These are phyloP conservation scores for Leccinum pallidistipes DNA, from an alignment of 1,284 basidiomycete genomes.

Conservation along the genomic window DNA sequence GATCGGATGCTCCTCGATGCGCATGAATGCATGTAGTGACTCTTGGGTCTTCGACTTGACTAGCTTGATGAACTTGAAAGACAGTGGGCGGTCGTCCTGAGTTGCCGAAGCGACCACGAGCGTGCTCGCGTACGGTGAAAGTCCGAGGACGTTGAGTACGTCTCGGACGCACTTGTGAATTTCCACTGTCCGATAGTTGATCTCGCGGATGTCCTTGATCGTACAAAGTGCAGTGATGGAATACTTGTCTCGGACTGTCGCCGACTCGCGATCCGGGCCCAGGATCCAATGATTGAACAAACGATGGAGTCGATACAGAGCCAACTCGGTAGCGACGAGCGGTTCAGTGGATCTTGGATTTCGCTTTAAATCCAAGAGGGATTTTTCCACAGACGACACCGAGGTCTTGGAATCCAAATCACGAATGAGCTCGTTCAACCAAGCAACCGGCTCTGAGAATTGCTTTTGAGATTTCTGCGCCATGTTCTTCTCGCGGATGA, in stretches of 20 bases:
- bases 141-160: conserved; percentile 47
- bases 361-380: conserved; percentile 38
- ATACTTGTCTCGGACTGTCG: conserved; percentile 43
- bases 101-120: conserved; percentile 24
- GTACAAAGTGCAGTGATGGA: conserved; percentile 46
- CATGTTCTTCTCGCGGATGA: conserved; percentile 30
- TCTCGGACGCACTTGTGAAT: conserved; percentile 39
- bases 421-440: conserved; percentile 23
- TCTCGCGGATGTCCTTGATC: conserved; percentile 46
- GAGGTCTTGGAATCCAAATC: conserved; percentile 36
- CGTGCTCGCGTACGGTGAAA: conserved; percentile 39
- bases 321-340: conserved; percentile 49
- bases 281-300: conserved; percentile 53
- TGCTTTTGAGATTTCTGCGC: conserved; percentile 28
- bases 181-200: conserved; percentile 38
- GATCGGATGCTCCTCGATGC: conserved; percentile 52
- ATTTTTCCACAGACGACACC: conserved; percentile 21
- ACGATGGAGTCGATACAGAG: conserved; percentile 53
- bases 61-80: conserved; percentile 59
- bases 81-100: conserved; percentile 38
- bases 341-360: conserved; percentile 41
- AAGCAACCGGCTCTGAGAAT: conserved; percentile 19
- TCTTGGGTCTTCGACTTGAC: conserved; percentile 45
- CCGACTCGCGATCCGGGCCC: conserved; percentile 39
- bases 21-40: conserved; percentile 52